Conservation (phyloP, 495 filamentous ascomycete species). For the Hypoxylon fuscum region DNA sequence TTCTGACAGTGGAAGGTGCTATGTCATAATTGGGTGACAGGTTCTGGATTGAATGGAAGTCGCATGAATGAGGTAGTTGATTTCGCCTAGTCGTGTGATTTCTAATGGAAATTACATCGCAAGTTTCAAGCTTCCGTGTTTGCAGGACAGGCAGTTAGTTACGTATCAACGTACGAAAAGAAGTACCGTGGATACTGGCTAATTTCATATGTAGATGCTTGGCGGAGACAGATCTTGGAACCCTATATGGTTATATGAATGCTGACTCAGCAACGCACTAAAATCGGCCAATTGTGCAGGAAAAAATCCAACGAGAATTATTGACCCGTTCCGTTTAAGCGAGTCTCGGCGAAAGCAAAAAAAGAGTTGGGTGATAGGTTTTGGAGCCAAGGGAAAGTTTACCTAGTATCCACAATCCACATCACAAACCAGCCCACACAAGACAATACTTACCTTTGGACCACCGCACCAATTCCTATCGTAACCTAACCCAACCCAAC, state of each 20-base stretch:
- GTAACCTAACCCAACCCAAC: conserved; percentile 17
- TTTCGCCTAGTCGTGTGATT: too few relatives aligned
- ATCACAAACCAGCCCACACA: conserved; percentile 14
- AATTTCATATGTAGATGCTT: not conserved
- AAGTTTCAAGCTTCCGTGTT: too few relatives aligned
- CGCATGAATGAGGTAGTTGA: too few relatives aligned
- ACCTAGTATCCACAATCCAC: not conserved
- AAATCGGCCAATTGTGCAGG: conserved; percentile 25
- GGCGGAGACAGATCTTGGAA: conserved; percentile 22
- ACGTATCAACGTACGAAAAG: not conserved
- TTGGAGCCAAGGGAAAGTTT: conserved; percentile 24
- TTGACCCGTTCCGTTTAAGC: conserved; percentile 35
- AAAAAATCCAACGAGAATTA: conserved; percentile 22
- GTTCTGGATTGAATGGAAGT: too few relatives aligned
- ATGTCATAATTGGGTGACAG: too few relatives aligned
- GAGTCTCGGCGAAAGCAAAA: conserved; percentile 25
- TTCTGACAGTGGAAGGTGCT: conserved; percentile 2
- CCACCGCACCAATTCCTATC: conserved; percentile 17
- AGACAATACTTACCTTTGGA: not conserved
- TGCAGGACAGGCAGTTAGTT: too few relatives aligned
- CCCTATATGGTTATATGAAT: conserved; percentile 20
- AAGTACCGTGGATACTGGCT: not conserved
- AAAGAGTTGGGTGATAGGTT: conserved; percentile 24
- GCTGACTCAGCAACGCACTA: conserved; percentile 38
- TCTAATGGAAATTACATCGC: too few relatives aligned